Evolutionary conservation across 495 filamentous ascomycete genomes (phyloP).

Genomic region (Paragyromitra xinjiangensis): DNA sequence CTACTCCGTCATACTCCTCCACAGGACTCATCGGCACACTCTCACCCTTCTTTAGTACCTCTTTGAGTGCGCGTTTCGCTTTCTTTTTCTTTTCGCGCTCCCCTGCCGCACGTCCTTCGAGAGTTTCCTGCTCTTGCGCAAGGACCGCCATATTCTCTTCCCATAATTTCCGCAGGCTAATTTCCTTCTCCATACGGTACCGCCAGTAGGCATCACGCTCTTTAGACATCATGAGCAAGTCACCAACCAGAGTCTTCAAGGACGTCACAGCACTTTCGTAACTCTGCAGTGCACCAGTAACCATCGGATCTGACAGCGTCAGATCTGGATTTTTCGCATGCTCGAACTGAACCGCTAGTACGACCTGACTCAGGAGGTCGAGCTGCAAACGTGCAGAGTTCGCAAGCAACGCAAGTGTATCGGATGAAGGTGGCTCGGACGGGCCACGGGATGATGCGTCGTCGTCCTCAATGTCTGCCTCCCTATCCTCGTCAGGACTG

Average conservation of each 20-base stretch:
- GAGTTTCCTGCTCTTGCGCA: conserved; percentile 88
- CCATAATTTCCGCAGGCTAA: conserved; percentile 89
- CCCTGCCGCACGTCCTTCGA: conserved; percentile 86
- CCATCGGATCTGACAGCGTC: conserved; percentile 75
- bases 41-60: conserved; percentile 73
- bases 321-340: conserved; percentile 72
- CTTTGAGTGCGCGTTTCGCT: conserved; percentile 87
- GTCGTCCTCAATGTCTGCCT: conserved; percentile 53
- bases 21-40: conserved; percentile 42
- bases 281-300: conserved; percentile 80
- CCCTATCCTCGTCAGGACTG: conserved; percentile 36
- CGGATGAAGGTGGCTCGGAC: conserved; percentile 59
- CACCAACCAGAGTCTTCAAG: conserved; percentile 83
- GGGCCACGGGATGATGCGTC: conserved; percentile 51
- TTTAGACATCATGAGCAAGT: conserved; percentile 86
- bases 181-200: conserved; percentile 88
- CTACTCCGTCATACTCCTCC: conserved; percentile 58
- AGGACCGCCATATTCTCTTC: conserved; percentile 98
- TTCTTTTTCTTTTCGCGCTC: conserved; percentile 87
- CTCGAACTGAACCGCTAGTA: conserved; percentile 80
- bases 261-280: conserved; percentile 91
- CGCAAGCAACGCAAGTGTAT: conserved; percentile 93
- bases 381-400: conserved; percentile 93
- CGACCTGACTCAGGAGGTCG: conserved; percentile 84
- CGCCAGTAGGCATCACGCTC: conserved; percentile 98